phyloP scores from a whole-genome alignment of 2,329 filamentous ascomycete species.

The Clarireedia sp. region DNA sequence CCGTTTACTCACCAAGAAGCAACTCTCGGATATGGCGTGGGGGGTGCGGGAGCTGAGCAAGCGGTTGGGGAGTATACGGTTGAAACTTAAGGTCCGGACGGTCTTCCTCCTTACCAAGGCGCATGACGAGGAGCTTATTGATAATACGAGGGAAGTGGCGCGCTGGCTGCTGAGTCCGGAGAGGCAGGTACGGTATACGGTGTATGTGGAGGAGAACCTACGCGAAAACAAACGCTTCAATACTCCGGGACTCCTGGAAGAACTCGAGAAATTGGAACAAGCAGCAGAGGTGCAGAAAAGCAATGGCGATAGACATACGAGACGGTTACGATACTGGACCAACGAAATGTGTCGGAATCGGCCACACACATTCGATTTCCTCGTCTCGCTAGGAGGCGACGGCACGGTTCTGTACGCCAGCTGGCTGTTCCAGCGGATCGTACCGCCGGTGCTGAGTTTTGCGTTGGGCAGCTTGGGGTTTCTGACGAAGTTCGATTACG shows the following conservation, averaged over 20 bases:
- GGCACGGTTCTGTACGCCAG: constrained; percentile 95
- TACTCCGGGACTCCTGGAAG: constrained; percentile 55
- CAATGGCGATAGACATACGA: constrained; percentile 25
- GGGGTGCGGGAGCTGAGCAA: constrained; percentile 87
- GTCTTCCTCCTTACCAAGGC: constrained; percentile 88
- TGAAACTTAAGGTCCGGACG: constrained; percentile 72
- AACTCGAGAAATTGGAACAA: constrained; percentile 42
- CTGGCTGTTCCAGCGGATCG: constrained; percentile 93
- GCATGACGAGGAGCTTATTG: constrained; percentile 75
- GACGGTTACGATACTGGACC: constrained; percentile 72
- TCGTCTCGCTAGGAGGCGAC: constrained; percentile 85
- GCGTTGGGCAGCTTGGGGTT: constrained; percentile 88
- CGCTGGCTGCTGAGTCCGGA: constrained; percentile 74
- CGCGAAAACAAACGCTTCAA: constrained; percentile 67
- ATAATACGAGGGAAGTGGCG: constrained; percentile 66
- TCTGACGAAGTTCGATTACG: constrained; percentile 92
- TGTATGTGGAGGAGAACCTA: constrained; percentile 77
- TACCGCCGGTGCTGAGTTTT: constrained; percentile 89
- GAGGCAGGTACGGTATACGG: constrained; percentile 58
- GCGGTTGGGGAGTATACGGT: constrained; percentile 70
- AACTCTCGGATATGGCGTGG: constrained; percentile 95
- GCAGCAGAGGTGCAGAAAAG: constrained; percentile 21
- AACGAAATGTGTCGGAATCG: constrained; percentile 66
- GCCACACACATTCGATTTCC: constrained; percentile 88
- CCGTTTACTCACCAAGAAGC: constrained; percentile 86